A percentile compares a stretch with the other conserved stretches of the same genome.
phyloP scores from a whole-genome alignment of 371 early-diverging fungal species.

The Rhizomucor pusillus region DNA sequence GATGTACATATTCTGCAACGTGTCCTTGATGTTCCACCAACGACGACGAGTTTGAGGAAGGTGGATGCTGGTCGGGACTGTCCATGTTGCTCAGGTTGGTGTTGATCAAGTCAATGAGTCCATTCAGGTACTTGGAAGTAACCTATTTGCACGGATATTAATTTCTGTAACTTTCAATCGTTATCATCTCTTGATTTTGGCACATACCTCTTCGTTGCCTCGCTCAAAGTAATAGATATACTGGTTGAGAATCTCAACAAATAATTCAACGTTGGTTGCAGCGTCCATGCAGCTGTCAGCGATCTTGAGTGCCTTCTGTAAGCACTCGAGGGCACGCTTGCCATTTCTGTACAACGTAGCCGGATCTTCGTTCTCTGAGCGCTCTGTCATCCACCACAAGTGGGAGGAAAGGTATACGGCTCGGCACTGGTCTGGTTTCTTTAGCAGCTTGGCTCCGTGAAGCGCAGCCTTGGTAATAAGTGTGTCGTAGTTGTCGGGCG shows the following conservation, averaged over 20 bases:
- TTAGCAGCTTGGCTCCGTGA: slow-evolving; percentile 83
- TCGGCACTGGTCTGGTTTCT: slow-evolving; percentile 92
- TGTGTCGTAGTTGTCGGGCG: slow-evolving; percentile 85
- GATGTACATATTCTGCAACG: slow-evolving; percentile 53
- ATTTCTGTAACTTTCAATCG: no score
- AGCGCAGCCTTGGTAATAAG: slow-evolving; percentile 85
- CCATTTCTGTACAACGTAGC: slow-evolving; percentile 68
- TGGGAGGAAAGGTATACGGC: slow-evolving; percentile 79
- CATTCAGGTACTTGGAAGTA: slow-evolving; percentile 83
- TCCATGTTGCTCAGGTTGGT: slow-evolving; percentile 70
- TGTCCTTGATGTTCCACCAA: slow-evolving; percentile 49
- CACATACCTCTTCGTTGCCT: slow-evolving; percentile 68
- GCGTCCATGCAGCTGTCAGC: slow-evolving; percentile 93
- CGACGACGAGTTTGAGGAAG: slow-evolving; percentile 58
- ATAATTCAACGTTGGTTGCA: slow-evolving; percentile 78
- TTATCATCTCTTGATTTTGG: no score
- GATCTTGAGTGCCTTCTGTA: slow-evolving; percentile 90
- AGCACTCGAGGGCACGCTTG: slow-evolving; percentile 78
- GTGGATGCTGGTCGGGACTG: slow-evolving; percentile 62
- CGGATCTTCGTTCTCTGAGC: slow-evolving; percentile 34
- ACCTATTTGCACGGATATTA: slow-evolving; percentile 27
- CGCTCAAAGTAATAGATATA: slow-evolving; percentile 89
- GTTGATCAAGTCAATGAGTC: slow-evolving; percentile 85
- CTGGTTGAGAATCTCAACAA: slow-evolving; percentile 90
- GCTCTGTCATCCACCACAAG: slow-evolving; percentile 82